A percentile compares a stretch with the other conserved stretches of the same genome.
Conservation (phyloP, 2,329 filamentous ascomycete genomes). For the Arthrobotrys entomopaga region DNA sequence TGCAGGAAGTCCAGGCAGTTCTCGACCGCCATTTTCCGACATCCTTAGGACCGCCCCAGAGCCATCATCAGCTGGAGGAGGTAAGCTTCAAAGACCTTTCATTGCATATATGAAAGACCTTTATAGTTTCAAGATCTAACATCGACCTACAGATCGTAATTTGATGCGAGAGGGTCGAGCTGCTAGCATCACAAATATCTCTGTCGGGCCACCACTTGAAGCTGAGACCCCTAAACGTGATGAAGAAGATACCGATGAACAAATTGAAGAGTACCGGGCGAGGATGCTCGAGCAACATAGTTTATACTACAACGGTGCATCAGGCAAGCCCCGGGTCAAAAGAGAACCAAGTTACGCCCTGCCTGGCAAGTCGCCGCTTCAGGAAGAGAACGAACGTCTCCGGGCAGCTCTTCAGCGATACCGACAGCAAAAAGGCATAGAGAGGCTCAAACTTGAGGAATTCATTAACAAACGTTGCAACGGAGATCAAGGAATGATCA, state of each 20-base stretch:
- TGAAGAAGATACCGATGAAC: slow-evolving; percentile 52
- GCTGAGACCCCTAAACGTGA: slow-evolving; percentile 53
- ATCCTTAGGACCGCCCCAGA: slow-evolving; percentile 51
- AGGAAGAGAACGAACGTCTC: slow-evolving; percentile 54
- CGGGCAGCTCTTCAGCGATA: slow-evolving; percentile 49
- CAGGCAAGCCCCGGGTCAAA: slow-evolving; percentile 48
- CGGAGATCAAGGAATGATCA: slow-evolving; percentile 55
- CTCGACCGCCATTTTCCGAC: slow-evolving; percentile 43
- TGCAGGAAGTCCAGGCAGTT: slow-evolving; percentile 40
- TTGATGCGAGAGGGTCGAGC: slow-evolving; percentile 49
- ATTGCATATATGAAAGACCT: slow-evolving; percentile 43
- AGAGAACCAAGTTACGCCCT: slow-evolving; percentile 52
- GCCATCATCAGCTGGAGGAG: slow-evolving; percentile 45
- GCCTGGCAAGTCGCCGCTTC: slow-evolving; percentile 51
- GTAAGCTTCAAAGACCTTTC: slow-evolving; percentile 53
- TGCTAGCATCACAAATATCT: slow-evolving; percentile 52
- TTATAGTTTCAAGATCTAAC: slow-evolving; percentile 53
- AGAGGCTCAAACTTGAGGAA: slow-evolving; percentile 53
- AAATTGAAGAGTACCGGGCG: slow-evolving; percentile 51
- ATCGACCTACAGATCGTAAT: slow-evolving; percentile 43
- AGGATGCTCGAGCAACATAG: slow-evolving; percentile 53
- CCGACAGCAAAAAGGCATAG: slow-evolving; percentile 53
- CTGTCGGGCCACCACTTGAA: slow-evolving; percentile 50
- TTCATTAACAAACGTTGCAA: slow-evolving; percentile 53
- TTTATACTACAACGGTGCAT: slow-evolving; percentile 45